Percentiles rank a stretch among this genome's conserved stretches.
Evolutionary conservation across 2,329 filamentous ascomycete species (phyloP).

Genomic region (Rutstroemia sp.): DNA sequence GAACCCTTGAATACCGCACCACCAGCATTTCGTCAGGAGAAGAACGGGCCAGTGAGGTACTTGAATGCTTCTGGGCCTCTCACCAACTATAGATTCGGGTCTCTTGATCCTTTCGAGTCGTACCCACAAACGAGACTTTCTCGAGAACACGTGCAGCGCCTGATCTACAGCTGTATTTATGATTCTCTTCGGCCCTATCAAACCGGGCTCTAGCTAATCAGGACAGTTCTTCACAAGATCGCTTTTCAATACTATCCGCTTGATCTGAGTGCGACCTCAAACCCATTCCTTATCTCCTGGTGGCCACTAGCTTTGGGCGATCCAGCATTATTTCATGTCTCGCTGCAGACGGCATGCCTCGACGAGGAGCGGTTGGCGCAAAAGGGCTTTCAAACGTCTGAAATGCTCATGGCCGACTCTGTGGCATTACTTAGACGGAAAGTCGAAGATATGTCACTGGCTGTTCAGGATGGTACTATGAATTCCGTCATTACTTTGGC

Average conservation of each 20-base stretch:
- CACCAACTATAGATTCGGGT: no score
- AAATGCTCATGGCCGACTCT: constrained; percentile 50
- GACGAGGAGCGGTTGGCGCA: constrained; percentile 45
- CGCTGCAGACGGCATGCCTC: constrained; percentile 49
- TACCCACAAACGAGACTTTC: no score
- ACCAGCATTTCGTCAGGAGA: no score
- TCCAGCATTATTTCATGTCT: constrained; percentile 50
- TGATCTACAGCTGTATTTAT: no score
- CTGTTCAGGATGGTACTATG: constrained; percentile 44
- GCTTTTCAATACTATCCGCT: constrained; percentile 54
- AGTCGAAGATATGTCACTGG: constrained; percentile 38
- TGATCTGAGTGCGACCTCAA: constrained; percentile 43
- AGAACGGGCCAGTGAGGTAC: no score
- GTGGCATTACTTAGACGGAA: constrained; percentile 44
- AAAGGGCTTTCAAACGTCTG: constrained; percentile 45
- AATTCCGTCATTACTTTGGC: no score
- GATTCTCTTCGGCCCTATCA: no score
- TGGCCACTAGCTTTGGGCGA: constrained; percentile 51
- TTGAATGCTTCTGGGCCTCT: no score
- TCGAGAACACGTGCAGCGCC: no score
- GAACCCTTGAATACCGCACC: no score
- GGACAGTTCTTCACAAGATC: constrained; percentile 48
- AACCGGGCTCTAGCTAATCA: no score
- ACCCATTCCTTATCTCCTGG: constrained; percentile 52
- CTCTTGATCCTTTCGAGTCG: no score